phyloP scores from a whole-genome alignment of 202 grass and related monocot species.

The Saccharum hybrid region DNA sequence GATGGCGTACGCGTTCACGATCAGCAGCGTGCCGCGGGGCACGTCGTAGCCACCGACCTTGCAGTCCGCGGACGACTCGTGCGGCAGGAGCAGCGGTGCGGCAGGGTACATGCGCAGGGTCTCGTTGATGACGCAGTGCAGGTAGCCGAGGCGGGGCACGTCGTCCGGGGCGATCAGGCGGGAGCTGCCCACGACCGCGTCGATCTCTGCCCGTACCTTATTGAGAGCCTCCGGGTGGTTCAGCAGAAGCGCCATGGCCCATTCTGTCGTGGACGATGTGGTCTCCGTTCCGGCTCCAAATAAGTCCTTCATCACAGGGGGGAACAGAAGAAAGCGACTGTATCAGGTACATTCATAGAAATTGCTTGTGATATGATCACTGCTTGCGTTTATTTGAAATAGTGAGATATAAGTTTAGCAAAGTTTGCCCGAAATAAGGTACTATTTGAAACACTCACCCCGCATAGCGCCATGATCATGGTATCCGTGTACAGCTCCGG shows the following conservation, averaged over 20 bases:
- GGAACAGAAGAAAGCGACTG: too few species aligned
- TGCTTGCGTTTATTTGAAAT: too few species aligned
- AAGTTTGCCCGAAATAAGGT: neutral
- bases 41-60: slow-evolving; percentile 39
- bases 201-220: slow-evolving; percentile 55
- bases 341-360: too few species aligned
- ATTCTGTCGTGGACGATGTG: slow-evolving; percentile 41
- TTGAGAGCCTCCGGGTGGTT: slow-evolving; percentile 44
- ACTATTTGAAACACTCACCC: neutral
- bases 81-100: slow-evolving; percentile 40
- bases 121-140: slow-evolving; percentile 50
- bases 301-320: slow-evolving; percentile 35
- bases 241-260: slow-evolving; percentile 65
- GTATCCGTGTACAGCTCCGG: slow-evolving; percentile 60
- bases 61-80: slow-evolving; percentile 49
- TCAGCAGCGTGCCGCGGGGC: slow-evolving; percentile 42
- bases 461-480: slow-evolving; percentile 39
- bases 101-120: slow-evolving; percentile 55
- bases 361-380: too few species aligned
- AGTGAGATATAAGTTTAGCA: neutral
- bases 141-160: slow-evolving; percentile 39
- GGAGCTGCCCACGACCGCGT: slow-evolving; percentile 14
- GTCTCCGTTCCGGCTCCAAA: slow-evolving; percentile 56
- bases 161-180: slow-evolving; percentile 38
- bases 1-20: slow-evolving; percentile 55